Percentiles rank a stretch among this genome's conserved stretches.
Evolutionary conservation across 805 yeast species (phyloP).

Genomic region (Metschnikowia drakensbergensis): DNA sequence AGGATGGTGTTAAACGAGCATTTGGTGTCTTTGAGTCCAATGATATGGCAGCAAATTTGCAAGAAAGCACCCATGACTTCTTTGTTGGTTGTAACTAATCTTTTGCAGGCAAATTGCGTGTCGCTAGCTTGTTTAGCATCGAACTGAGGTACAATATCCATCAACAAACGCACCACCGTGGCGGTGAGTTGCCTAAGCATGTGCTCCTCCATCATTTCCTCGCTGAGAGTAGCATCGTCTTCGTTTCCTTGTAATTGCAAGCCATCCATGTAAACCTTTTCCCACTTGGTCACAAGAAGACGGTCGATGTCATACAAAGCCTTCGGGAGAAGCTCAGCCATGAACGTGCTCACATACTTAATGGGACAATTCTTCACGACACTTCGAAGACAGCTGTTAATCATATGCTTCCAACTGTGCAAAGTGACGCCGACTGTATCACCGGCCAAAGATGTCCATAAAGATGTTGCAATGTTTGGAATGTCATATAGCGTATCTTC

Average conservation of each 20-base stretch:
- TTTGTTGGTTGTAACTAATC: slow-evolving; percentile 60
- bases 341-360: slow-evolving; percentile 59
- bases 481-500: slow-evolving; percentile 86
- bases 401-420: slow-evolving; percentile 97
- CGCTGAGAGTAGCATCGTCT: slow-evolving; percentile 82
- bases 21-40: slow-evolving; percentile 81
- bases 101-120: slow-evolving; percentile 62
- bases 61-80: slow-evolving; percentile 74
- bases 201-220: slow-evolving; percentile 98
- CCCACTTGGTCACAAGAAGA: slow-evolving; percentile 76
- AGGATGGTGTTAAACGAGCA: slow-evolving; percentile 89
- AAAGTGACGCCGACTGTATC: slow-evolving; percentile 81
- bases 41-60: slow-evolving; percentile 68
- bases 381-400: slow-evolving; percentile 81
- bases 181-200: slow-evolving; percentile 89
- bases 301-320: slow-evolving; percentile 69
- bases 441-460: slow-evolving; percentile 87
- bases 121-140: slow-evolving; percentile 50
- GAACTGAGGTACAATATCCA: slow-evolving; percentile 83
- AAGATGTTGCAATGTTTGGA: slow-evolving; percentile 68
- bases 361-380: slow-evolving; percentile 87
- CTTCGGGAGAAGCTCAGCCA: slow-evolving; percentile 75
- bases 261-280: slow-evolving; percentile 54
- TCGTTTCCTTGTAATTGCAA: slow-evolving; percentile 54
- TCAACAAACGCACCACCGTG: slow-evolving; percentile 78